These are phyloP conservation scores for Geopyxis carbonaria DNA, from an alignment of 495 filamentous ascomycete species.

Conservation along the genomic window DNA sequence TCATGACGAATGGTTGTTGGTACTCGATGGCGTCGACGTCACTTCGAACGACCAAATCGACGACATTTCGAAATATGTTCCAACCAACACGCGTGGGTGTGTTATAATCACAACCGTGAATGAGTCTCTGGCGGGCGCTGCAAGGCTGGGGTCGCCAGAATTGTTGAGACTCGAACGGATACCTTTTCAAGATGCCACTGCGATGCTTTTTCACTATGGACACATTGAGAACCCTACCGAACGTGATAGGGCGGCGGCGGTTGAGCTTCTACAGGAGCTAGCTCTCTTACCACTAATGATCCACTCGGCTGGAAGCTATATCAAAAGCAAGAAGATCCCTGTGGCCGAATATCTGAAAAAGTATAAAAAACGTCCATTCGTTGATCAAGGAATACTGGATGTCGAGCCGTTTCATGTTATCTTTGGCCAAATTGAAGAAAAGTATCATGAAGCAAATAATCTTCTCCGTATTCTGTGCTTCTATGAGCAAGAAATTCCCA, in stretches of 20 bases:
- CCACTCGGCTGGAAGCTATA: conserved; percentile 56
- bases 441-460: conserved; percentile 42
- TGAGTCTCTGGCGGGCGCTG: conserved; percentile 51
- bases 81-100: conserved; percentile 47
- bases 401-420: conserved; percentile 47
- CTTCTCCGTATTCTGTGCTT: conserved; percentile 60
- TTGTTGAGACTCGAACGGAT: conserved; percentile 28
- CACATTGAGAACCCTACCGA: conserved; percentile 34
- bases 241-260: conserved; percentile 43
- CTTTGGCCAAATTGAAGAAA: conserved; percentile 48
- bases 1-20: conserved; percentile 55
- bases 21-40: conserved; percentile 60
- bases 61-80: conserved; percentile 47
- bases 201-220: conserved; percentile 39
- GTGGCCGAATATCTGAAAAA: conserved; percentile 51
- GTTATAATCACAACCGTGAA: conserved; percentile 70
- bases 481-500: conserved; percentile 52
- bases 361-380: conserved; percentile 50
- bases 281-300: conserved; percentile 62
- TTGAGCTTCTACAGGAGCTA: conserved; percentile 50
- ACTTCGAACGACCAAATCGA: conserved; percentile 40
- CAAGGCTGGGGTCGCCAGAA: conserved; percentile 35
- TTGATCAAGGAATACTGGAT: conserved; percentile 34
- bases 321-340: conserved; percentile 53
- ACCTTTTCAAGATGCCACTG: conserved; percentile 40